Evolutionary conservation across 2,329 filamentous ascomycete genomes (phyloP).

Genomic region (Fusarium clavum): DNA sequence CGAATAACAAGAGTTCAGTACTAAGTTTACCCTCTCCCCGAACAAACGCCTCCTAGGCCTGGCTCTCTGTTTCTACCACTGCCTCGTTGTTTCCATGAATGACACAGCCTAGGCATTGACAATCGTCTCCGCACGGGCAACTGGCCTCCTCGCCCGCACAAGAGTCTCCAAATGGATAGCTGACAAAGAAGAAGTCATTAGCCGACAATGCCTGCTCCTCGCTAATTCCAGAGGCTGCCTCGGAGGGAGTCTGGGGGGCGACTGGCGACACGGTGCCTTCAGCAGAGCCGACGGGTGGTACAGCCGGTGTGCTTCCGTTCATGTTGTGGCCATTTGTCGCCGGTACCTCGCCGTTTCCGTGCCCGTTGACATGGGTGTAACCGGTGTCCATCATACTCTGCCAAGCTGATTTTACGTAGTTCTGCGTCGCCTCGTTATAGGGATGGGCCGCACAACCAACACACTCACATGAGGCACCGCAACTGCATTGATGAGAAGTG

Average conservation of each 20-base stretch:
- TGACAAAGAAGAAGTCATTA: constrained; percentile 70
- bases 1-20: background rate
- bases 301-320: constrained; percentile 31
- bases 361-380: constrained; percentile 43
- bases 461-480: constrained; percentile 74
- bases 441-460: constrained; percentile 76
- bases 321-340: constrained; percentile 29
- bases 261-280: constrained; percentile 53
- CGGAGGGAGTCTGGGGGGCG: constrained; percentile 60
- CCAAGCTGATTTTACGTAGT: constrained; percentile 63
- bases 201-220: constrained; percentile 65
- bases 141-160: constrained; percentile 63
- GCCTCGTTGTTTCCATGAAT: constrained; percentile 58
- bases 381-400: constrained; percentile 53
- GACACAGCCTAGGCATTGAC: constrained; percentile 67
- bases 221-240: constrained; percentile 56
- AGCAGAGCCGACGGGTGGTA: constrained; percentile 16
- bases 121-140: constrained; percentile 70
- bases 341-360: constrained; percentile 38
- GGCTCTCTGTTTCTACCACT: constrained; percentile 5
- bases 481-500: constrained; percentile 64
- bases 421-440: constrained; percentile 72
- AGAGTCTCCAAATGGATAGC: constrained; percentile 60
- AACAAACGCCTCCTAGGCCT: constrained; percentile 8
- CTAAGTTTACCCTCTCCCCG: background rate